Evolutionary conservation across 129 eudicot species (phyloP).

Genomic region (Oenanthe sinensis): DNA sequence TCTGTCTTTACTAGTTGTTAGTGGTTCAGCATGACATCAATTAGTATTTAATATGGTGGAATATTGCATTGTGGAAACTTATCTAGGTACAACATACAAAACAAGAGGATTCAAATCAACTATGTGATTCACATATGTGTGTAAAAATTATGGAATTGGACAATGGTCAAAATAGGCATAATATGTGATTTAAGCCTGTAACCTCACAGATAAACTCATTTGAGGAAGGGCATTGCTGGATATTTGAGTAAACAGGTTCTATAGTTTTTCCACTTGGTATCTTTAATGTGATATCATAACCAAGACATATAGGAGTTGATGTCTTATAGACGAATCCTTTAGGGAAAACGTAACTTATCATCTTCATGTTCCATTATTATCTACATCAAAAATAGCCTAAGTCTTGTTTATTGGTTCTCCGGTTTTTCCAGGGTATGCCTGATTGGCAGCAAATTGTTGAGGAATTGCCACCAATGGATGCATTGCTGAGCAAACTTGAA

Average conservation of each 20-base stretch:
- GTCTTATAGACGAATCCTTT: background rate
- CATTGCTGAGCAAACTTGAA: conserved; percentile 85
- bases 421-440: conserved; percentile 70
- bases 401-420: background rate
- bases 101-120: background rate
- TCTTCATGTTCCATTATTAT: background rate
- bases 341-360: background rate
- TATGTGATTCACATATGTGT: background rate
- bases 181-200: background rate
- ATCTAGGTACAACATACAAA: background rate
- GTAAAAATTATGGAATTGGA: background rate
- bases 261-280: background rate
- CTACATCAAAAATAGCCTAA: background rate
- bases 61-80: background rate
- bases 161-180: background rate
- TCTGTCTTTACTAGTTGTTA: background rate
- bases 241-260: background rate
- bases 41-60: background rate
- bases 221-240: background rate
- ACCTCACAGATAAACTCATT: background rate
- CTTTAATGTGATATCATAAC: background rate
- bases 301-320: background rate
- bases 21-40: background rate
- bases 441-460: conserved; percentile 85
- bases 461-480: conserved; percentile 93